These are phyloP conservation scores for Lecanicillium sp. DNA, from an alignment of 2,329 filamentous ascomycete genomes.

Conservation along the genomic window DNA sequence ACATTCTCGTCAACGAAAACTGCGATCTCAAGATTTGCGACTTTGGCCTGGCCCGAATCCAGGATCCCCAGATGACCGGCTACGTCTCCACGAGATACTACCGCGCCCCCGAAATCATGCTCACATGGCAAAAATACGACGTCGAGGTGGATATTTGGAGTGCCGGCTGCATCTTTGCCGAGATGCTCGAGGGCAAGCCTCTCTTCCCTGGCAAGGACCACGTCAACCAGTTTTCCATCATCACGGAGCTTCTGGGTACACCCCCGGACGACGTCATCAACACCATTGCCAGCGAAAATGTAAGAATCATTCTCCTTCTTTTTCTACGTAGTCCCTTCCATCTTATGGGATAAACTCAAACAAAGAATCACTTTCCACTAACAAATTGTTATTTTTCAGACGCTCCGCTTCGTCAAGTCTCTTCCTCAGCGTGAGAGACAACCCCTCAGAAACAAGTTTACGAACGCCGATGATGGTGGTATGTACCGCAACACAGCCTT, in stretches of 20 bases:
- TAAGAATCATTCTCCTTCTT: slow-evolving; percentile 48
- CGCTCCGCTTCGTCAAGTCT: slow-evolving; percentile 92
- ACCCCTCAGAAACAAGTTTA: slow-evolving; percentile 82
- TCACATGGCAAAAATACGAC: slow-evolving; percentile 99
- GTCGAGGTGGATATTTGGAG: slow-evolving; percentile 99
- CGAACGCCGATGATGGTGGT: slow-evolving; percentile 85
- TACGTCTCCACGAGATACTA: slow-evolving; percentile 99
- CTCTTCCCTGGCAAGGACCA: slow-evolving; percentile 98
- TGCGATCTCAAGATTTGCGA: slow-evolving; percentile 99
- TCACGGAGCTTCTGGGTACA: slow-evolving; percentile 92
- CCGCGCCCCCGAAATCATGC: slow-evolving; percentile 97
- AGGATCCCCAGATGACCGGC: slow-evolving; percentile 98
- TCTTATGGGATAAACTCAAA: not conserved
- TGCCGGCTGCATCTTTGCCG: slow-evolving; percentile 96
- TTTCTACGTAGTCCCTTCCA: too few species aligned
- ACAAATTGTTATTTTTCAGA: slow-evolving; percentile 44
- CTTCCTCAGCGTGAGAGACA: slow-evolving; percentile 90
- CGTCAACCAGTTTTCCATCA: slow-evolving; percentile 99
- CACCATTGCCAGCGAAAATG: slow-evolving; percentile 97
- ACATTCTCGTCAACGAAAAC: slow-evolving; percentile 99
- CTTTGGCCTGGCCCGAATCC: slow-evolving; percentile 93
- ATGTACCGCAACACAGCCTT: slow-evolving; percentile 21
- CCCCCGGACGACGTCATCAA: slow-evolving; percentile 98
- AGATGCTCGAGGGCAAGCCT: slow-evolving; percentile 98
- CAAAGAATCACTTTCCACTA: slow-evolving; percentile 2